phyloP scores from a whole-genome alignment of 805 yeast species.

The Dipodascus albidus region DNA sequence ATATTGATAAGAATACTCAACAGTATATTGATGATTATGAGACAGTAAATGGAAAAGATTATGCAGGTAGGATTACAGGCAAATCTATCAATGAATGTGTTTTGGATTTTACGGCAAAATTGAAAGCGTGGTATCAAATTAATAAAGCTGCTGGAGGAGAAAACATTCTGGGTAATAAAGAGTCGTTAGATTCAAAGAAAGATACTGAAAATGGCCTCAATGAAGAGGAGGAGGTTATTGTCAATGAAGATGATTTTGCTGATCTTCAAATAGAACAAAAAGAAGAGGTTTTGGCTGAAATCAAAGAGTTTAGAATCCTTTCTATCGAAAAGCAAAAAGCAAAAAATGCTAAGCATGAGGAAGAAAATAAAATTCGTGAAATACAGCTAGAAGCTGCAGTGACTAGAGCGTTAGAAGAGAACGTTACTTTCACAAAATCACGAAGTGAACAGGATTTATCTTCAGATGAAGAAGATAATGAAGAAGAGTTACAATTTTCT shows the following conservation, averaged over 20 bases:
- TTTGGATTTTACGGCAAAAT: neutral
- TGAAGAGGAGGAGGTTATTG: conserved; percentile 1
- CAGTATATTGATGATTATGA: neutral
- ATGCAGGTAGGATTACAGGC: neutral
- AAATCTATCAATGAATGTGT: neutral
- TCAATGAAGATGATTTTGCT: conserved; percentile 1
- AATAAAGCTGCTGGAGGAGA: neutral
- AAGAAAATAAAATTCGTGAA: neutral
- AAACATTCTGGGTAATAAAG: neutral
- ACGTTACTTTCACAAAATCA: neutral
- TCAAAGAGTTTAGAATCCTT: conserved; percentile 14
- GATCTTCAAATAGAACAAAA: conserved; percentile 6
- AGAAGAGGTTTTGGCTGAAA: conserved; percentile 8
- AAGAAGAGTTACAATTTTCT: conserved; percentile 3
- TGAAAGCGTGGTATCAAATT: conserved; percentile 1
- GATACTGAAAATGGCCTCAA: neutral
- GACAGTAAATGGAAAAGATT: neutral
- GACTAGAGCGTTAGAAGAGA: neutral
- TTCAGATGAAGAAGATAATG: conserved; percentile 5
- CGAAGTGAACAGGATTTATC: neutral
- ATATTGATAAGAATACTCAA: neutral
- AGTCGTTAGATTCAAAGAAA: neutral
- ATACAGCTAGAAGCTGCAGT: neutral
- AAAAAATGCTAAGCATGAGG: conserved; percentile 1
- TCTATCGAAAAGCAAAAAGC: conserved; percentile 2